Percentiles rank a stretch among this genome's conserved stretches.
Conservation (phyloP, 352 stramenopile species). For the Globisporangium acanthophoron region DNA sequence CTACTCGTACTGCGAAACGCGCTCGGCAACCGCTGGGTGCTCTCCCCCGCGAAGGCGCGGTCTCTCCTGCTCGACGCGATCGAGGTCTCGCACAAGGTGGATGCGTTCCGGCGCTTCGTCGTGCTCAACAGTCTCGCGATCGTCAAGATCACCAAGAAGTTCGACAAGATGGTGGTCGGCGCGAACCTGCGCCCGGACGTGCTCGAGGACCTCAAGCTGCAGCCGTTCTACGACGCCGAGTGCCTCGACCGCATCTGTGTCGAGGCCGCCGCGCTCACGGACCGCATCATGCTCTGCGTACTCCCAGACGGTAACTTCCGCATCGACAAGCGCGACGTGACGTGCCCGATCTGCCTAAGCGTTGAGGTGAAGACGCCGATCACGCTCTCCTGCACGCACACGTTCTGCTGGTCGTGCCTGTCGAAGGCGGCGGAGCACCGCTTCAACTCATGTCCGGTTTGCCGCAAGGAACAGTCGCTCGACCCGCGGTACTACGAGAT, state of each 20-base stretch:
- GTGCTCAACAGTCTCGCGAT: conserved; percentile 75
- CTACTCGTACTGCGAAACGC: conserved; percentile 29
- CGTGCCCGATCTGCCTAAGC: conserved; percentile 69
- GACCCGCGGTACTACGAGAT: conserved; percentile 80
- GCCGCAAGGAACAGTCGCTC: conserved; percentile 63
- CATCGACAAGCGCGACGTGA: conserved; percentile 32
- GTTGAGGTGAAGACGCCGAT: conserved; percentile 61
- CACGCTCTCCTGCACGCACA: conserved; percentile 65
- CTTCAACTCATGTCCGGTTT: conserved; percentile 73
- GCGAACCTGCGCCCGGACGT: conserved; percentile 26
- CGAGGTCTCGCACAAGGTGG: conserved; percentile 54
- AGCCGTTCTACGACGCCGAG: conserved; percentile 64
- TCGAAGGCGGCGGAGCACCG: conserved; percentile 62
- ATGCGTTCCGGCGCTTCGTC: conserved; percentile 72
- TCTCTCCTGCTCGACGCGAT: conserved; percentile 49
- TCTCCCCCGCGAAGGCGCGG: conserved; percentile 43
- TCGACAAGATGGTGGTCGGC: conserved; percentile 47
- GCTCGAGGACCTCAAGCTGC: conserved; percentile 47
- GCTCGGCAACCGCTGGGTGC: conserved; percentile 55
- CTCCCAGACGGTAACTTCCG: conserved; percentile 63
- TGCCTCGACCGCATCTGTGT: conserved; percentile 50
- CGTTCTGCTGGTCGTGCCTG: conserved; percentile 80
- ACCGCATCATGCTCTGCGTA: conserved; percentile 68
- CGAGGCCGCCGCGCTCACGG: conserved; percentile 37
- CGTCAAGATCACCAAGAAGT: conserved; percentile 83